Conservation (phyloP, 768 basidiomycete species). For the Filobasidium floriforme region DNA sequence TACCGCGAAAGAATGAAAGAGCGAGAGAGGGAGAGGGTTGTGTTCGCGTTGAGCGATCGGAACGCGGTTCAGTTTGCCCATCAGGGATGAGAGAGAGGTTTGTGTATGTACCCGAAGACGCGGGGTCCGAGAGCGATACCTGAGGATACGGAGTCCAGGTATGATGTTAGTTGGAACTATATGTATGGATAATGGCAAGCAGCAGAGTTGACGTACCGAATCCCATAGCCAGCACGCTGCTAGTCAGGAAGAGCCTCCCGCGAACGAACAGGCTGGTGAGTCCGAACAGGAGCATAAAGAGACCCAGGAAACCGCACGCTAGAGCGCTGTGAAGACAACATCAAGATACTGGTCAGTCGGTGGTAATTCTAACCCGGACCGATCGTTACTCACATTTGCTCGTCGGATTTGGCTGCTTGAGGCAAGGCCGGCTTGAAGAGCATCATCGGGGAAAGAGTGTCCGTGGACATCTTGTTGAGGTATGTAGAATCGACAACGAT, state of each 20-base stretch:
- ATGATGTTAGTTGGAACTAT: neutral
- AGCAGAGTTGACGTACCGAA: conserved; percentile 18
- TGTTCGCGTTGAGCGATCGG: neutral
- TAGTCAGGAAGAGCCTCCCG: conserved; percentile 25
- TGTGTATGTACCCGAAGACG: conserved; percentile 15
- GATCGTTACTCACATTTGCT: too few relatives aligned
- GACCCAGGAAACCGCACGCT: conserved; percentile 15
- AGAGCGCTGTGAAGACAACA: conserved; percentile 7
- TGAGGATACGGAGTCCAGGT: neutral
- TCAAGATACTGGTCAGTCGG: too few relatives aligned
- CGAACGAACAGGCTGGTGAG: conserved; percentile 22
- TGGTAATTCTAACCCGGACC: too few relatives aligned
- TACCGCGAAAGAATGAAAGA: too few relatives aligned
- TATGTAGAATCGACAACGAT: too few relatives aligned
- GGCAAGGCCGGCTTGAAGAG: too few relatives aligned
- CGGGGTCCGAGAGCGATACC: conserved; percentile 25
- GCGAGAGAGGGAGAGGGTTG: too few relatives aligned
- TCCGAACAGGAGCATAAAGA: conserved; percentile 24
- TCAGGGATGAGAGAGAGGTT: neutral
- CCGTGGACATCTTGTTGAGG: too few relatives aligned
- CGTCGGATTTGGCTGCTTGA: too few relatives aligned
- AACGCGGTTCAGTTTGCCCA: too few relatives aligned
- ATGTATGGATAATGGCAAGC: neutral
- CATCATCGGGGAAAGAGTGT: too few relatives aligned
- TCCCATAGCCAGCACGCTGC: conserved; percentile 22